phyloP scores from a whole-genome alignment of 495 filamentous ascomycete genomes.

The Penicillium coffeae region DNA sequence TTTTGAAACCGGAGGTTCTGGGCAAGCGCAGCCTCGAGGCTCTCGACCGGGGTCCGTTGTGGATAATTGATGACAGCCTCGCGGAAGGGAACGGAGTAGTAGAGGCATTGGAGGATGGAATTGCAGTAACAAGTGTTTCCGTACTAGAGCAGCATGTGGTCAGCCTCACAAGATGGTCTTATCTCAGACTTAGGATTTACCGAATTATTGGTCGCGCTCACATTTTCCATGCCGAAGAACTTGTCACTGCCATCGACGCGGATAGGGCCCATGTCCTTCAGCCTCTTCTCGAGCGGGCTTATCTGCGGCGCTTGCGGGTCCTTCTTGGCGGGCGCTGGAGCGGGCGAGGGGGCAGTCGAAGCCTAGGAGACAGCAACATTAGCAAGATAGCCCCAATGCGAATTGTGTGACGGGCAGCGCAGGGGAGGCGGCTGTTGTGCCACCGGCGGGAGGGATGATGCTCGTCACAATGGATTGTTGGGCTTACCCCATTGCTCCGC shows the following conservation, averaged over 20 bases:
- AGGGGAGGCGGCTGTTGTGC: conserved; percentile 12
- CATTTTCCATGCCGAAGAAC: conserved; percentile 98
- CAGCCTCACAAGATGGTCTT: background rate
- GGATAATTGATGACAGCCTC: conserved; percentile 94
- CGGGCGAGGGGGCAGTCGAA: conserved; percentile 40
- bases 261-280: conserved; percentile 73
- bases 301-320: conserved; percentile 62
- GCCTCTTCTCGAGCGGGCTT: conserved; percentile 78
- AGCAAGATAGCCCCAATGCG: conserved; percentile 14
- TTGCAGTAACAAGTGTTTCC: conserved; percentile 99
- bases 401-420: conserved; percentile 13
- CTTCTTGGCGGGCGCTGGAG: conserved; percentile 58
- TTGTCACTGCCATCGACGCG: conserved; percentile 91
- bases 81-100: conserved; percentile 91
- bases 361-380: conserved; percentile 24
- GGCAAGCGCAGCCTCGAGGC: conserved; percentile 43
- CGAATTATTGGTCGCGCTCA: conserved; percentile 45
- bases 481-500: conserved; percentile 41
- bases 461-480: conserved; percentile 2
- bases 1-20: conserved; percentile 47
- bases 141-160: conserved; percentile 52
- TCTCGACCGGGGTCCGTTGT: conserved; percentile 54
- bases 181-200: background rate
- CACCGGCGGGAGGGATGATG: conserved; percentile 15
- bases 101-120: conserved; percentile 94